Percentiles rank a stretch among this genome's conserved stretches.
These are phyloP conservation scores for Penicillium sp. DNA, from an alignment of 2,329 filamentous ascomycete genomes.

Conservation along the genomic window DNA sequence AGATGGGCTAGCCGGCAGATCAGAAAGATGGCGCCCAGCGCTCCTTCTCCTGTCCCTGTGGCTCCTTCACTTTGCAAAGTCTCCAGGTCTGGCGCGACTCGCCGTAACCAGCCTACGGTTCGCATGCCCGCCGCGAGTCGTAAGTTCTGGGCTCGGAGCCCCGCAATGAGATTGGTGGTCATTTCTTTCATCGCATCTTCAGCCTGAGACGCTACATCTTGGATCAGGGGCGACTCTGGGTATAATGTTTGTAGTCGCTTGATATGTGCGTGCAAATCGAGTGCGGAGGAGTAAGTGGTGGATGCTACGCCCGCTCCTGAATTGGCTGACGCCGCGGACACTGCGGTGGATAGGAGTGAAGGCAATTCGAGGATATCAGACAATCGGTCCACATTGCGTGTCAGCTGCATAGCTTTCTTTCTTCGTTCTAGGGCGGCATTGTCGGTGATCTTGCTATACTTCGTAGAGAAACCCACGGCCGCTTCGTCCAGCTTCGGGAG, in stretches of 20 bases:
- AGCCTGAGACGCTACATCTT: conserved; percentile 71
- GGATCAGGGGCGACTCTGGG: conserved; percentile 72
- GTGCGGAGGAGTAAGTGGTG: conserved; percentile 79
- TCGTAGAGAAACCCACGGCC: conserved; percentile 76
- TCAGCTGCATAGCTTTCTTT: conserved; percentile 75
- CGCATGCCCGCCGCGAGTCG: conserved; percentile 89
- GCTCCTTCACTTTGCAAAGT: conserved; percentile 32
- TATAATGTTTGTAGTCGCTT: conserved; percentile 81
- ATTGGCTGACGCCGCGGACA: conserved; percentile 45
- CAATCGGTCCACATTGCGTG: conserved; percentile 83
- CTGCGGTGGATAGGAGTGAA: conserved; percentile 74
- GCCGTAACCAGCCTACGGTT: conserved; percentile 85
- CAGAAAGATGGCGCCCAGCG: conserved; percentile 79
- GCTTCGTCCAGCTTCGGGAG: conserved; percentile 78
- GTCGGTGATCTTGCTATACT: conserved; percentile 72
- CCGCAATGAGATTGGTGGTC: conserved; percentile 76
- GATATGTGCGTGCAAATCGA: conserved; percentile 93
- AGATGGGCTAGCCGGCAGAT: conserved; percentile 81
- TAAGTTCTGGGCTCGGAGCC: conserved; percentile 72
- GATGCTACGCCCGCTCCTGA: conserved; percentile 42
- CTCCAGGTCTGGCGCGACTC: conserved; percentile 79
- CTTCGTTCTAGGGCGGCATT: conserved; percentile 70
- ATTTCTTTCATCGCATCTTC: conserved; percentile 86
- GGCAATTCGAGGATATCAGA: conserved; percentile 91
- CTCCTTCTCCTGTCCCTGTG: conserved; percentile 56